Evolutionary conservation across 148 eudicot species (phyloP), one percentile per base, ranked within the genome.

Genomic region (Hydrangea macrophylla): DNA sequence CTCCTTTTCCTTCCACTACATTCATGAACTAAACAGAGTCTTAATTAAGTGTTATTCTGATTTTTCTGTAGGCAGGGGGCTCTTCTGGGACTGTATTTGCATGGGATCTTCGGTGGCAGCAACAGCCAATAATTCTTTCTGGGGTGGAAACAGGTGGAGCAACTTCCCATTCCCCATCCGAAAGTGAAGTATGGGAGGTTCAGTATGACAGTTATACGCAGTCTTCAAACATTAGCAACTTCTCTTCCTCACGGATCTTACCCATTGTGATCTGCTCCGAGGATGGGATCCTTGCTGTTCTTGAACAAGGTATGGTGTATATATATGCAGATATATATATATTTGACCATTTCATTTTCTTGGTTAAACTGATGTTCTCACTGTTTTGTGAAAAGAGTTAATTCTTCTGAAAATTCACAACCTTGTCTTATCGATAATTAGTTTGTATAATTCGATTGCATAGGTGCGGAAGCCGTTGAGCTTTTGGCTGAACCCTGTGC

Each of bases 181-280:
- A 90, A 78, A 93, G 98, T 76, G 98, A 93, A 62, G 88, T 93
- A 17, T 93, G 98, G 98, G 96, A 88, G 70, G 90, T 93, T 33
- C 98, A 93, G 62, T 93, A 78, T 70, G 96, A 88, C 80, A 79
- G 76, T 71, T 87, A 84, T 72, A 75, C 57, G 22, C 85, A 81
- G 65, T 79, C 95, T 26, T 80, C 90, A 62, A 81, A 84, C 66
- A 73, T 73, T 26, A 65, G 79, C 66, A 86, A 74, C 71, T 25
- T 80, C 45, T 76, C 94, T 15, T 82, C 96, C 4, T 82, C 96
- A 20, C 79, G 78, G 68, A 75, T 84, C 67, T 76, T 93, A 58
- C 98, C 96, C 62, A 96, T 80, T 53, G 85, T 93, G 90, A 88
- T 88, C 73, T 90, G 98, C 75, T 86, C 96, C 11, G 98, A 93